Percentiles rank a stretch among this genome's conserved stretches.
Conservation (phyloP, 2,329 filamentous ascomycete species). For the Chaetomium strumarium region DNA sequence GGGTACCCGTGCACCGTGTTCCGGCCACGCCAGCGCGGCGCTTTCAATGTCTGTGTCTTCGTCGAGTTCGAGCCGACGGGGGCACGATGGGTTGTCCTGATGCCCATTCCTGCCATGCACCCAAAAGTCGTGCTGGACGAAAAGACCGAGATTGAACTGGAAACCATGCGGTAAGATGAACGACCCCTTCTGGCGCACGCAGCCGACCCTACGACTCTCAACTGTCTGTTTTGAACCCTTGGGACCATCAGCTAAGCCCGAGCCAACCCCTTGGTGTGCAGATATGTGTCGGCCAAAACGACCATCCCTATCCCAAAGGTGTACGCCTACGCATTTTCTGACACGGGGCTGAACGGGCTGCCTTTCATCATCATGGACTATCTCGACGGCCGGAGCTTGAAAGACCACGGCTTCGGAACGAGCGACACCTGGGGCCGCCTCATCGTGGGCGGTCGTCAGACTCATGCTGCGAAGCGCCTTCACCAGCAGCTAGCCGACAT, state of each 20-base stretch:
- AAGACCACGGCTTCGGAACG: neutral
- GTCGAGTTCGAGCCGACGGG: conserved; percentile 2
- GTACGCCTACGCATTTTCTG: conserved; percentile 7
- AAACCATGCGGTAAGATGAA: conserved; percentile 4
- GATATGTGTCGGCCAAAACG: conserved; percentile 6
- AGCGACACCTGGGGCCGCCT: neutral
- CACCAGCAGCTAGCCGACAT: conserved; percentile 2
- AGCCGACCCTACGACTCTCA: neutral
- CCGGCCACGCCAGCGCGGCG: conserved; percentile 1
- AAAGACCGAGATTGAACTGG: conserved; percentile 9
- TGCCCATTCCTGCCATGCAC: neutral
- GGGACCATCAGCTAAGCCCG: too few relatives aligned
- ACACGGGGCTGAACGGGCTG: neutral
- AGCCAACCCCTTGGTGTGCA: neutral
- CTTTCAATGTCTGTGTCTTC: conserved; percentile 8
- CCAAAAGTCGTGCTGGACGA: conserved; percentile 5
- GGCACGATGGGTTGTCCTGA: conserved; percentile 5
- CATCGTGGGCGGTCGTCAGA: neutral
- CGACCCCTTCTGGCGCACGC: neutral
- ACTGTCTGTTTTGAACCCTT: neutral
- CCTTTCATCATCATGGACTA: conserved; percentile 11
- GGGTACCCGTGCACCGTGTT: conserved; percentile 1
- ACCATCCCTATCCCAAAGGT: conserved; percentile 6
- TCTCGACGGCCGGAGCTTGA: conserved; percentile 3
- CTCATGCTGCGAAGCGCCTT: neutral